A percentile compares a stretch with the other conserved stretches of the same genome.
phyloP scores from a whole-genome alignment of 306 rosid genomes.

The Cicer arietinum region DNA sequence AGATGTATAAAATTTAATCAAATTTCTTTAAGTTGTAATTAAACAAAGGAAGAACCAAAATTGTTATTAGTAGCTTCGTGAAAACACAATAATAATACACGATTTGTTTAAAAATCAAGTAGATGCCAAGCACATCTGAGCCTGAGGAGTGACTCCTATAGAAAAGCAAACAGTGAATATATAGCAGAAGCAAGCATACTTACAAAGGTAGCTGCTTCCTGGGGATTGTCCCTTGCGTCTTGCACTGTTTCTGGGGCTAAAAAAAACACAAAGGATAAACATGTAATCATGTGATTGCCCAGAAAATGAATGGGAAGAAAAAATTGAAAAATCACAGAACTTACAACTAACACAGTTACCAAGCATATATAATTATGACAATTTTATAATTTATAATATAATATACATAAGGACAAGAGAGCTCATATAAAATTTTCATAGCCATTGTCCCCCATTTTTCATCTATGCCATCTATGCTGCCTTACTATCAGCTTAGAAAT shows the following conservation, averaged over 20 bases:
- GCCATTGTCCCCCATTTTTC: not conserved
- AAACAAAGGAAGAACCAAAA: not conserved
- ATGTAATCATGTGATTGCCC: not conserved
- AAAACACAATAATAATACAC: constrained; percentile 4
- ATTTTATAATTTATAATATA: not conserved
- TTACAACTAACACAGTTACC: constrained; percentile 19
- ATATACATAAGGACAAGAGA: not conserved
- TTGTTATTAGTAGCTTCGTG: not conserved
- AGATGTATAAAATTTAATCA: not conserved
- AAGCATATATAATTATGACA: not conserved
- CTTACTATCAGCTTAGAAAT: constrained; percentile 9
- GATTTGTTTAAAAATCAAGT: not conserved
- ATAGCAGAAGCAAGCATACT: constrained; percentile 49
- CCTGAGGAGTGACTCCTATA: not conserved
- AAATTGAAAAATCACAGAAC: not conserved
- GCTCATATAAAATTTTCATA: not conserved
- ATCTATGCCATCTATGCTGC: not conserved
- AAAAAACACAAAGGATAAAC: constrained; percentile 30
- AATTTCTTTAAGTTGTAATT: constrained; percentile 18
- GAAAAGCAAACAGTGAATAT: constrained; percentile 3
- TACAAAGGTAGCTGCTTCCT: constrained; percentile 58
- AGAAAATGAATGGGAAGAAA: not conserved
- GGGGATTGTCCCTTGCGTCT: constrained; percentile 47
- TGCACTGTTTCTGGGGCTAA: constrained; percentile 53
- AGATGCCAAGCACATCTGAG: not conserved